Evolutionary conservation across 345 rosid species (phyloP).

Genomic region (Aethionema arabicum): DNA sequence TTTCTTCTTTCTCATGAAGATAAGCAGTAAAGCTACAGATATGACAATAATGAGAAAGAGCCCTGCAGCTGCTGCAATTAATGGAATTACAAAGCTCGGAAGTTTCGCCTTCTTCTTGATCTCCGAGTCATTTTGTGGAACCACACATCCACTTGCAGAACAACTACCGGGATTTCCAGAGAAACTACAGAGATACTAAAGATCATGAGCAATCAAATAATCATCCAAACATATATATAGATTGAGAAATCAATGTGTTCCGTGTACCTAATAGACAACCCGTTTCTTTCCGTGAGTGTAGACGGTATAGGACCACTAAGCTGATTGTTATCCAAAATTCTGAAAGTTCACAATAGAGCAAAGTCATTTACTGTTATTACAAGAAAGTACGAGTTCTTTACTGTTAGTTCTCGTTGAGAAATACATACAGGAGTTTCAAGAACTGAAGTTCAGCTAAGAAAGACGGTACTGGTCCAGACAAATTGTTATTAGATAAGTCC

Average conservation of each 20-base stretch:
- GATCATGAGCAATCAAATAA: conserved; percentile 10
- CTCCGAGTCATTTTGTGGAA: neutral
- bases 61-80: conserved; percentile 40
- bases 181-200: conserved; percentile 23
- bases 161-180: conserved; percentile 44
- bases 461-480: conserved; percentile 47
- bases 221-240: neutral
- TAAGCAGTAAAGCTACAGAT: conserved; percentile 16
- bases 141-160: conserved; percentile 25
- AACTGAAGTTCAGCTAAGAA: conserved; percentile 41
- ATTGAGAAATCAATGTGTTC: conserved; percentile 4
- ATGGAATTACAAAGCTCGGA: conserved; percentile 32
- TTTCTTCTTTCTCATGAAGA: conserved; percentile 23
- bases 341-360: conserved; percentile 20
- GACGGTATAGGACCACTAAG: conserved; percentile 46
- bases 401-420: neutral
- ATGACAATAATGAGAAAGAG: conserved; percentile 25
- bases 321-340: conserved; percentile 44
- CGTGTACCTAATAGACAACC: conserved; percentile 29
- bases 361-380: neutral
- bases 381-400: neutral
- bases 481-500: conserved; percentile 52
- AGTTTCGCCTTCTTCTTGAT: conserved; percentile 20
- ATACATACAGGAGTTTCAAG: conserved; percentile 46
- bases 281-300: conserved; percentile 30